Conservation (phyloP, 805 yeast genomes). For the Wickerhamiella azymoides region DNA sequence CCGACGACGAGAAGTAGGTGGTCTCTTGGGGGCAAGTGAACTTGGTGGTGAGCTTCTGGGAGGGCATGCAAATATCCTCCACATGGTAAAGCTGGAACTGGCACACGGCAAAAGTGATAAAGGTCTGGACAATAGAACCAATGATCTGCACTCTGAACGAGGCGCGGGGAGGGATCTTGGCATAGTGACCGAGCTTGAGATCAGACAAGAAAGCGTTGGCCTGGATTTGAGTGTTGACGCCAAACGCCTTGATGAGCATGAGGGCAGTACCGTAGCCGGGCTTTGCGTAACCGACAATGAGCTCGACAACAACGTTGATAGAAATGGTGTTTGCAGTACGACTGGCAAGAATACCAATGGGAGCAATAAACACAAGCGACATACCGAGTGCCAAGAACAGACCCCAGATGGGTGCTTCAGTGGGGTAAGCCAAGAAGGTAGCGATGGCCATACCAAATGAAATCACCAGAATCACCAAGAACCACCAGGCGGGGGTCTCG, state of each 20-base stretch:
- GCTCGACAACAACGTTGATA: slow-evolving; percentile 46
- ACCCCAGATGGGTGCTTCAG: slow-evolving; percentile 32
- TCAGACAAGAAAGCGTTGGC: slow-evolving; percentile 42
- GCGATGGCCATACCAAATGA: neutral
- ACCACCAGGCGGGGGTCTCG: slow-evolving; percentile 45
- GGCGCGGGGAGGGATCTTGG: slow-evolving; percentile 31
- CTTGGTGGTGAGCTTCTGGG: slow-evolving; percentile 23
- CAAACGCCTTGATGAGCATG: slow-evolving; percentile 46
- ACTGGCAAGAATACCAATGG: slow-evolving; percentile 48
- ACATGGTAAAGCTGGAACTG: slow-evolving; percentile 32
- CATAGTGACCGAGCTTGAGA: slow-evolving; percentile 36
- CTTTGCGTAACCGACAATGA: slow-evolving; percentile 50
- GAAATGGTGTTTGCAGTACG: slow-evolving; percentile 45
- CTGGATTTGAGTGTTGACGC: slow-evolving; percentile 48
- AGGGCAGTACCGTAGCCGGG: slow-evolving; percentile 51
- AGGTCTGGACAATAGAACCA: slow-evolving; percentile 29
- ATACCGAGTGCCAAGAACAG: slow-evolving; percentile 43
- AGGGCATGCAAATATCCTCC: slow-evolving; percentile 33
- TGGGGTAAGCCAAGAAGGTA: neutral
- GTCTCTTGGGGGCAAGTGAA: slow-evolving; percentile 31
- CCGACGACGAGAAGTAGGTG: slow-evolving; percentile 36
- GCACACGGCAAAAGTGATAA: slow-evolving; percentile 31
- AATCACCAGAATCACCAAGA: slow-evolving; percentile 26
- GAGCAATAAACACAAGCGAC: slow-evolving; percentile 44
- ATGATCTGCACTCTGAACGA: slow-evolving; percentile 28